Evolutionary conservation across 352 stramenopile species (phyloP).

Genomic region (Albugo candida): DNA sequence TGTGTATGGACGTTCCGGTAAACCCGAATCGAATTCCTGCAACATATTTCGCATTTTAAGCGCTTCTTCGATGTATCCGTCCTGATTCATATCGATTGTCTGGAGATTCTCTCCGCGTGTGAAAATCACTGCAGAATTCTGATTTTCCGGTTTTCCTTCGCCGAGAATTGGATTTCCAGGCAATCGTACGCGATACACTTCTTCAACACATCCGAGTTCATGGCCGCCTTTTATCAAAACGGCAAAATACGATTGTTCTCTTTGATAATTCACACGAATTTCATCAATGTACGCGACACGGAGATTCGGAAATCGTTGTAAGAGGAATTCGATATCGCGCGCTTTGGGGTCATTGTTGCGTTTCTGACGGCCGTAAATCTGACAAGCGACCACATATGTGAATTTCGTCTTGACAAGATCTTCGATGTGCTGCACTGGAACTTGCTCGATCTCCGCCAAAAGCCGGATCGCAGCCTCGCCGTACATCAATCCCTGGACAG

Average conservation of each 20-base stretch:
- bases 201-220: conserved; percentile 40
- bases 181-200: conserved; percentile 95
- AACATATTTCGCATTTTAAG: conserved; percentile 98
- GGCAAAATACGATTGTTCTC: conserved; percentile 91
- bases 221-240: conserved; percentile 91
- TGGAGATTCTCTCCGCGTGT: conserved; percentile 94
- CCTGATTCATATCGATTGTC: conserved; percentile 99
- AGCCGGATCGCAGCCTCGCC: conserved; percentile 95
- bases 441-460: conserved; percentile 89
- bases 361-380: conserved; percentile 97
- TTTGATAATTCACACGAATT: conserved; percentile 89
- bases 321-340: conserved; percentile 95
- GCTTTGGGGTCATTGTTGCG: conserved; percentile 96
- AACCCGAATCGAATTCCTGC: conserved; percentile 89
- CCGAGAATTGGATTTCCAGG: conserved; percentile 96
- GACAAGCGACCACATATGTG: conserved; percentile 96
- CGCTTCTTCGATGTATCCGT: conserved; percentile 96
- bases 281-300: conserved; percentile 98
- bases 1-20: conserved; percentile 58
- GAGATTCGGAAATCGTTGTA: conserved; percentile 94
- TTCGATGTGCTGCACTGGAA: conserved; percentile 80
- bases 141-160: conserved; percentile 99
- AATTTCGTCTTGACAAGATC: conserved; percentile 98
- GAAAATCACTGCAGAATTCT: conserved; percentile 98
- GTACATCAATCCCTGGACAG: conserved; percentile 99